Evolutionary conservation across 305 asterid genomes (phyloP), one percentile per base, ranked within the genome.

Genomic region (Withania somnifera): DNA sequence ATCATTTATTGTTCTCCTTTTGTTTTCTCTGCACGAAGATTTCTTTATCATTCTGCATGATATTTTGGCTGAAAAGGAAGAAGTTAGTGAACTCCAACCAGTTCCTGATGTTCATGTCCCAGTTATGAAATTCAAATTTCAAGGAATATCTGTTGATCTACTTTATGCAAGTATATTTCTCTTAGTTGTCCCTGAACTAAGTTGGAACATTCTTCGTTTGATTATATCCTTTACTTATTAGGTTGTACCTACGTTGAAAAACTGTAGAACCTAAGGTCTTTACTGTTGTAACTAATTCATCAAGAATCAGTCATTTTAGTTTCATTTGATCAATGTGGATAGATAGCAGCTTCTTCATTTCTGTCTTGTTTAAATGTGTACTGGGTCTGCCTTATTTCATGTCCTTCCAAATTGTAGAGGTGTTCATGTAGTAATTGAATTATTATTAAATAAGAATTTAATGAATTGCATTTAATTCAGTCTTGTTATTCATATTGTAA

Each of bases 91-190:
- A 87, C 94, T 93, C 45, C 98, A 92, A 76, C 95, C 97, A 32
- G 95, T 93, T 80, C 97, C 95, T 26, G 97, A 91, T 87, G 98
- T 97, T 84, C 95, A 91, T 64, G 98, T 92, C 28, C 98, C 98
- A 75, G 93, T 93, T 78, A 92, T 93, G 97, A 93, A 89, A 90
- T 93, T 93, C 87, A 93, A 93, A 87, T 91, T 91, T 87, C 94
- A 88, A 81, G 98, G 98, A 85, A 90, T 92, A 83, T 90, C 98
- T 61, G 84, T 93, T 82, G 97, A 93, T 86, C 98, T 93, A 84
- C 92, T 93, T 52, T 93, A 93, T 80, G 98, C 98, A 67, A 91
- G 98, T 75, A 87, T 91, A 7, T 92, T 97, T 36, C 93, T 84
- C 51, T 84, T 91, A 88, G 92, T 92, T 47, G 92, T 93, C 85